Percentiles rank a stretch among this genome's conserved stretches.
Conservation (phyloP, 352 stramenopile genomes). For the Hyaloperonospora brassicae region DNA sequence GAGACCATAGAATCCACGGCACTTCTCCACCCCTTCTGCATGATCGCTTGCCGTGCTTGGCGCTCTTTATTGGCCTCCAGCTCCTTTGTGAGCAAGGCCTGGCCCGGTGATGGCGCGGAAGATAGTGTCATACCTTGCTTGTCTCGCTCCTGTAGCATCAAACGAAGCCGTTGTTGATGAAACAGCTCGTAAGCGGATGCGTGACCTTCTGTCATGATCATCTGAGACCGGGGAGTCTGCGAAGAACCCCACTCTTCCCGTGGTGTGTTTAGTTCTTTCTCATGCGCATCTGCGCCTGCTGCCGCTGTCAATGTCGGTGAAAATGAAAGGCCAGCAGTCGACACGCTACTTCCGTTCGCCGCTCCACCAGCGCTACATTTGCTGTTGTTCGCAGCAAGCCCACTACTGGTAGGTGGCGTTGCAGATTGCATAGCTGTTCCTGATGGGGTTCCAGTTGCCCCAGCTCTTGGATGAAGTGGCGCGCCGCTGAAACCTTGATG, state of each 20-base stretch:
- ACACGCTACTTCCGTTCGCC: slow-evolving; percentile 6
- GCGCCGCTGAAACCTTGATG: slow-evolving; percentile 36
- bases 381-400: slow-evolving; percentile 12
- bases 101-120: slow-evolving; percentile 67
- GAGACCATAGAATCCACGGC: slow-evolving; percentile 77
- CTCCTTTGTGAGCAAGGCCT: slow-evolving; percentile 84
- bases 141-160: slow-evolving; percentile 82
- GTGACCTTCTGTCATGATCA: slow-evolving; percentile 76
- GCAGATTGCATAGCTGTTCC: slow-evolving; percentile 17
- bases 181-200: slow-evolving; percentile 82
- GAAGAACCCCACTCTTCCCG: slow-evolving; percentile 83
- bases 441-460: slow-evolving; percentile 17
- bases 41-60: slow-evolving; percentile 81
- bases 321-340: slow-evolving; percentile 29
- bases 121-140: slow-evolving; percentile 72
- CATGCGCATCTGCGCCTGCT: slow-evolving; percentile 10
- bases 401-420: slow-evolving; percentile 11
- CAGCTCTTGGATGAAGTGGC: slow-evolving; percentile 27
- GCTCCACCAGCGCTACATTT: slow-evolving; percentile 11
- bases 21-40: slow-evolving; percentile 86
- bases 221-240: slow-evolving; percentile 72
- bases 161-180: slow-evolving; percentile 71
- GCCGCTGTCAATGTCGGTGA: slow-evolving; percentile 28
- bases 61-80: slow-evolving; percentile 83
- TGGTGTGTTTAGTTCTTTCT: slow-evolving; percentile 55